Conservation (phyloP, 805 yeast genomes). For the Nadsonia fulvescens region DNA sequence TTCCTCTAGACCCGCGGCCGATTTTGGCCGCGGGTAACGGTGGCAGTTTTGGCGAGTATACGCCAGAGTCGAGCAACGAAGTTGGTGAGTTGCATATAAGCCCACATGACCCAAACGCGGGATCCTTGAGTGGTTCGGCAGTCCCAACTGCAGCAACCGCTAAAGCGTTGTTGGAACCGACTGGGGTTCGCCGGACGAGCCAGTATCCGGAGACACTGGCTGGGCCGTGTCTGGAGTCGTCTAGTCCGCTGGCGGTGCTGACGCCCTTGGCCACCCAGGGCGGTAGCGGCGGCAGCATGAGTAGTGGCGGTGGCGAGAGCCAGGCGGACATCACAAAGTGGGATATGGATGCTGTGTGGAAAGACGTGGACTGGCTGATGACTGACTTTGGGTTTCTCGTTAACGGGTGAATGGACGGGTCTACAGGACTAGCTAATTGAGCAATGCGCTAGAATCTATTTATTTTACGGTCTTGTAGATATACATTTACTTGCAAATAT, state of each 20-base stretch:
- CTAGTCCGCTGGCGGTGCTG: conserved; percentile 1
- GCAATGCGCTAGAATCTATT: too few species aligned
- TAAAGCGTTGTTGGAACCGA: conserved; percentile 1
- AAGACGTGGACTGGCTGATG: conserved; percentile 74
- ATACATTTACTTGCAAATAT: too few species aligned
- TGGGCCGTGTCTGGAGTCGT: conserved; percentile 1
- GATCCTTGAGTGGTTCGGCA: conserved; percentile 1
- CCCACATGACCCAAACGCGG: conserved; percentile 4
- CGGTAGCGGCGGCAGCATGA: conserved; percentile 2
- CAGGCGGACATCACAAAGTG: conserved; percentile 10
- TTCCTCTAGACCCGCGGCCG: conserved; percentile 5
- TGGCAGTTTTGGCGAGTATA: too few species aligned
- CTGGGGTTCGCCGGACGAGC: conserved; percentile 1
- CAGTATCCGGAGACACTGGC: background rate
- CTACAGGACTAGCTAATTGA: too few species aligned
- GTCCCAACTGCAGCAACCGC: conserved; percentile 1
- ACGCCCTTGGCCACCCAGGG: conserved; percentile 1
- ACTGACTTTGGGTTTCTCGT: conserved; percentile 79
- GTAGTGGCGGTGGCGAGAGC: conserved; percentile 4
- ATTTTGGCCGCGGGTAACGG: conserved; percentile 3
- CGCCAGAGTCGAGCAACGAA: too few species aligned
- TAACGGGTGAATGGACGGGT: too few species aligned
- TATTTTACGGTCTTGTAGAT: too few species aligned
- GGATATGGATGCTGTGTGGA: conserved; percentile 43
- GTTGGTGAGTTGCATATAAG: too few species aligned